Percentiles rank a stretch among this genome's conserved stretches.
phyloP scores from a whole-genome alignment of 345 rosid species.

The Sonneratia alba region DNA sequence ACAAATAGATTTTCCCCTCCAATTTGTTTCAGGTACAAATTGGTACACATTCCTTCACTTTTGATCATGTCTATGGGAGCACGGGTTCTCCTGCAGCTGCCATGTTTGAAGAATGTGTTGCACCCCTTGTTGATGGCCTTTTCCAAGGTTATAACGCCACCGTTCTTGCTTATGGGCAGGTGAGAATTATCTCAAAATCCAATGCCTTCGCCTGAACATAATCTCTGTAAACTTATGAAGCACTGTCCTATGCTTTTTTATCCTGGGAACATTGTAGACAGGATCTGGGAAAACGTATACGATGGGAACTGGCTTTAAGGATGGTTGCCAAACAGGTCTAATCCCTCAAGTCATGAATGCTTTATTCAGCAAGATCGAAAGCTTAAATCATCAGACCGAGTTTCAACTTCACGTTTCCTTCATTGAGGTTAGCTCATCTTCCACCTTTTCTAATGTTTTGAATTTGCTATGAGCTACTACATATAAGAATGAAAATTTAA shows the following conservation, averaged over 20 bases:
- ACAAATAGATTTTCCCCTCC: neutral
- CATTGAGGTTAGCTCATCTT: conserved; percentile 61
- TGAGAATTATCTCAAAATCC: conserved; percentile 16
- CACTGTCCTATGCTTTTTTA: conserved; percentile 6
- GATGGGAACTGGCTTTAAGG: conserved; percentile 93
- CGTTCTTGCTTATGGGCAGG: conserved; percentile 99
- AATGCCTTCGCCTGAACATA: conserved; percentile 4
- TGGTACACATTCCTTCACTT: conserved; percentile 90
- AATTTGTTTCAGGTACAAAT: conserved; percentile 65
- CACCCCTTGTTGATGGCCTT: conserved; percentile 82
- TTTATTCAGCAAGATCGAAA: conserved; percentile 74
- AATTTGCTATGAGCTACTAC: neutral
- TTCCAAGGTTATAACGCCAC: conserved; percentile 99
- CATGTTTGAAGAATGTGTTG: conserved; percentile 87
- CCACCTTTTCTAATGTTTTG: neutral
- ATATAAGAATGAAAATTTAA: neutral
- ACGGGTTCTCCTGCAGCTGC: conserved; percentile 59
- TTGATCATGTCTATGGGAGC: conserved; percentile 97
- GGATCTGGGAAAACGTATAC: conserved; percentile 99
- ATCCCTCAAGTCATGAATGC: conserved; percentile 87
- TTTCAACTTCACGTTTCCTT: conserved; percentile 91
- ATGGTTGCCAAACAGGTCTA: conserved; percentile 68
- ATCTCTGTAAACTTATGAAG: neutral
- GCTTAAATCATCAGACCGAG: conserved; percentile 59
- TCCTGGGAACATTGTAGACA: conserved; percentile 43